phyloP scores from a whole-genome alignment of 768 basidiomycete genomes.

The Russula foetens region DNA sequence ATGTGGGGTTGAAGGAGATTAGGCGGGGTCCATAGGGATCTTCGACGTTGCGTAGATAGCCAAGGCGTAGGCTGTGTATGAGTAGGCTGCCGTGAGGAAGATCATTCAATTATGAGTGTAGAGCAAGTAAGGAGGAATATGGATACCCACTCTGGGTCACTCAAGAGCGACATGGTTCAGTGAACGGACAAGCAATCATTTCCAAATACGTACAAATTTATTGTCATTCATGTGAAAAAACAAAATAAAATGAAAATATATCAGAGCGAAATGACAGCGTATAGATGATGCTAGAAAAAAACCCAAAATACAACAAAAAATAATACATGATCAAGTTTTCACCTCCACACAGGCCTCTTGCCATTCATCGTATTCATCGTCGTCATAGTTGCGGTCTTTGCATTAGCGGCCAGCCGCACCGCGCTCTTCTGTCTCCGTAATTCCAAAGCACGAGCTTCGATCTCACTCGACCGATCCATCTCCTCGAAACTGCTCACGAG shows the following conservation, averaged over 20 bases:
- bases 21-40: conserved; percentile 79
- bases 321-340: background rate
- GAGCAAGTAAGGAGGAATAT: background rate
- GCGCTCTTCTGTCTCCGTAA: conserved; percentile 32
- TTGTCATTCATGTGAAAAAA: background rate
- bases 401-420: conserved; percentile 24
- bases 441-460: conserved; percentile 24
- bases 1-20: conserved; percentile 70
- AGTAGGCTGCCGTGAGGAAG: conserved; percentile 41
- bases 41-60: conserved; percentile 82
- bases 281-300: background rate
- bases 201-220: too few species aligned
- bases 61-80: conserved; percentile 77
- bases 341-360: conserved; percentile 21
- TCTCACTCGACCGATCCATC: conserved; percentile 29
- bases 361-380: background rate
- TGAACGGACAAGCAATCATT: too few species aligned
- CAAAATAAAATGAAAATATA: background rate
- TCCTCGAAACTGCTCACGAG: conserved; percentile 56
- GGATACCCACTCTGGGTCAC: conserved; percentile 17
- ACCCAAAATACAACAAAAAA: background rate
- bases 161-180: conserved; percentile 17
- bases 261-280: background rate
- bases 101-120: background rate
- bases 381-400: background rate